Base-by-base conservation (phyloP, 1,284 basidiomycete species). In the Volvariella surrecta region DNA sequence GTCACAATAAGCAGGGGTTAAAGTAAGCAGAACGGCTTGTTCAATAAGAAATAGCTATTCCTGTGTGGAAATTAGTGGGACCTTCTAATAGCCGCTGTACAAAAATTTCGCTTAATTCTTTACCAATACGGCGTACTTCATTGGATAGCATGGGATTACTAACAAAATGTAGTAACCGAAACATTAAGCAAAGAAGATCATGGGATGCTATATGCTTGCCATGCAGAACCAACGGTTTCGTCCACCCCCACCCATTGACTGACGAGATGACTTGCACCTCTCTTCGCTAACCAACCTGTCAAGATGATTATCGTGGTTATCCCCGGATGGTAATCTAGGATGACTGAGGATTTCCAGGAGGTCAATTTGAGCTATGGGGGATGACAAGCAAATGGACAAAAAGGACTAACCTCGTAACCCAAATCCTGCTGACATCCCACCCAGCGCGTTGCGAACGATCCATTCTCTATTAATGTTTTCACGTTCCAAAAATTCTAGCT, bases 381-480 rank as follows among this genome's bases (percentile, higher is more conserved):
- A 9, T 37, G 9, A 11, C 35, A 39, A 20, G 11, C 34, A 37
- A 28, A 24, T 17, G 38, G 35, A n/a, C 20, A 35, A 10, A 39
- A 6, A 3, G 11, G 35, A 59, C 60, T 41, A 35, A 72, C 71
- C 67, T 40, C 70, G 63, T 24, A 74, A 49, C 0, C 70, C 71
- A 53, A 74, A 74, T 1, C 71, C 70, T 37, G 71, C 71, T 17
- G 86, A 82, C 82, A 93, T 86, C 0, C 90, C 90, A 15, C 89
- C 89, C 0, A 93, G 67, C 3, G 91, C 68, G 49, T 90, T 87
- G 16, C 89, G 74, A 4, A 92, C 81, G 1, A 89, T 69, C 90
- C 90, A 93, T 53, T 88, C 82, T 11, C 82, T 75, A 60, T 92
- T 84, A 2, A 89, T 66, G 40, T 68, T 73, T 51, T 76, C 77